Evolutionary conservation across 371 early-diverging fungal species (phyloP), one percentile per base, ranked within the genome.

Genomic region (Lichtheimia corymbifera): DNA sequence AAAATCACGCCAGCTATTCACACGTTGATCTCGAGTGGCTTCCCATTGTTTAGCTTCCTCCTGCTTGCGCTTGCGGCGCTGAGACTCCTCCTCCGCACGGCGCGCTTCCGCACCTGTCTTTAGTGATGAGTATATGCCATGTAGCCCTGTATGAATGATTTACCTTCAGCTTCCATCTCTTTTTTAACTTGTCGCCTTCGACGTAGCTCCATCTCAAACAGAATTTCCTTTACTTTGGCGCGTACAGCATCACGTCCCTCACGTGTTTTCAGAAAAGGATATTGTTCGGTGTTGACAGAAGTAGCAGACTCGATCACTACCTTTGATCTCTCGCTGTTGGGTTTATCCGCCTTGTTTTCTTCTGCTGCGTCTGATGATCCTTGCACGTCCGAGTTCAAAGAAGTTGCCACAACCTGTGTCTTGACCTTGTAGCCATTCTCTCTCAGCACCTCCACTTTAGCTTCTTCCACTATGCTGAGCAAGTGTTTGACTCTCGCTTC

Each of bases 1-100:
- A 64, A 88, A 88, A 64, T 83, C 82, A 43, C 87, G 73, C 89
- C 89, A 88, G 43, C 85, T 85, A 58, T 77, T 85, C 0, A 91
- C 88, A 18, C 92, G 80, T 24, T 80, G 83, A 55, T 61, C 64
- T 15, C 89, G 66, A 25, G 82, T 73, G 52, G 86, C 88, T 58
- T 90, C 91, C 90, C 91, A 90, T 27, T 81, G 85, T 59, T 86
- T 84, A 7, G 82, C 82, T n/a, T 83, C 86, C 45, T 90, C 88
- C 42, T 76, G 82, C 61, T 87, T 87, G 59, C 82, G 79, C 65
- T 83, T 89, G 65, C 76, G 76, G 62, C 82, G 84, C 27, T 65
- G 44, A 4, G 63, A 65, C 13, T 70, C 88, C 82, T 61, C 84
- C 60, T 70, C 80, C 45, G 73, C 88, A 80, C 70, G 88, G 75